Base-by-base conservation (phyloP, 805 yeast genomes). In the Cyberlindnera saturnus region DNA sequence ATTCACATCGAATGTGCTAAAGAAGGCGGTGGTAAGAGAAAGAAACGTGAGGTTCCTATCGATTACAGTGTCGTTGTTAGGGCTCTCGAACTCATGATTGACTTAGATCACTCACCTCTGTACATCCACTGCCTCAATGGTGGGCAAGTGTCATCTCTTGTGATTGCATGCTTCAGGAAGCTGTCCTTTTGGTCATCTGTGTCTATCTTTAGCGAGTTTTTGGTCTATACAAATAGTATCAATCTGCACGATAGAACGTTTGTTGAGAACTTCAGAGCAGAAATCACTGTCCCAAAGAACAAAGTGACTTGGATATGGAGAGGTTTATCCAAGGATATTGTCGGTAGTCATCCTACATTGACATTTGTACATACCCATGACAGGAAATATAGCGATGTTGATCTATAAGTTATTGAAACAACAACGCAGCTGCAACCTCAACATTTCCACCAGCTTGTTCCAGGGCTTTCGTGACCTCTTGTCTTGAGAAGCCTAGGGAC, bases 121-220 rank as follows among this genome's bases (percentile, higher is more conserved):
- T 90, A 85, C 59, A 61, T 91, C 5, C 96, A 91, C 62, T 91
- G 98, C 61, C 66, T 81, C 20, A 90, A 88, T 57, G 98, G 97
- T 0, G 89, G 95, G 9, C 89, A 87, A 50, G 83, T 86, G 2
- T 86, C 96, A 0, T 78, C 91, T 19, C 67, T 93, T 37, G 79
- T 87, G 1, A 75, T 91, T 19, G 98, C 96, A 4, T 89, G 97
- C 59, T 65, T 89, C 32, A 65, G 99, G 31, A 86, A 86, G 52
- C 65, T 86, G 16, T 84, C 87, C 20, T 79, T 83, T 52, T 93
- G 99, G 99, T 82, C 93, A 9, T 75, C 86, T 6, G 86, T 88
- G 3, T 82, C 96, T 0, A 89, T 91, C 13, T 79, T 86, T 53
- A 86, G 82, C 49, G 99, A 91, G 64, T 90, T 85, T 55, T 73